A percentile compares a stretch with the other conserved stretches of the same genome.
Conservation (phyloP, 2,329 filamentous ascomycete genomes). For the Cordyceps fumosorosea region DNA sequence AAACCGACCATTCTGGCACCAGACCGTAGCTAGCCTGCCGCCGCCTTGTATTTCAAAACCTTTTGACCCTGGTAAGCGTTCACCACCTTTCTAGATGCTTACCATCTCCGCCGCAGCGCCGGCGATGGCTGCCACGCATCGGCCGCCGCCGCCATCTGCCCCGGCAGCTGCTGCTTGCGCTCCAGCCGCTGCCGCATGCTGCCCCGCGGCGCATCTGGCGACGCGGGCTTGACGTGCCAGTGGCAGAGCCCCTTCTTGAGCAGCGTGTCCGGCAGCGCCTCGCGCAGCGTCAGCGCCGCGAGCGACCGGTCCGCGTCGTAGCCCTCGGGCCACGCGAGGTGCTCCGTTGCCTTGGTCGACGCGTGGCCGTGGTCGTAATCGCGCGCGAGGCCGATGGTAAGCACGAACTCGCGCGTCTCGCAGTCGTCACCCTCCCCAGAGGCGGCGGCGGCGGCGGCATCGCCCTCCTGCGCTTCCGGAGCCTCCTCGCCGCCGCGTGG, state of each 20-base stretch:
- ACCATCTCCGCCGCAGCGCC: not conserved
- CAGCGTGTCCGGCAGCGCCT: conserved; percentile 33
- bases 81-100: not conserved
- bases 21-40: not conserved
- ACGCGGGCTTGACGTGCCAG: conserved; percentile 31
- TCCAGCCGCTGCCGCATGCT: conserved; percentile 17
- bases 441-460: not conserved
- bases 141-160: conserved; percentile 1
- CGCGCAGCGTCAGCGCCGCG: conserved; percentile 30
- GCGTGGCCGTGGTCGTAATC: conserved; percentile 33
- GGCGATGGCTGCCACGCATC: not conserved
- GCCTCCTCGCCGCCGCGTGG: not conserved
- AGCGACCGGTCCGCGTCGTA: conserved; percentile 28
- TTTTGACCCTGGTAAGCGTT: not conserved
- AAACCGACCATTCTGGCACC: not conserved
- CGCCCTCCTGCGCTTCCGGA: not conserved
- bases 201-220: not conserved
- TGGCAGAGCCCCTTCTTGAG: conserved; percentile 34
- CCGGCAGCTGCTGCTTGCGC: conserved; percentile 14
- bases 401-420: conserved; percentile 30
- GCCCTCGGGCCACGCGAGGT: conserved; percentile 35
- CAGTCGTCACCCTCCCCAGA: not conserved
- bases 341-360: conserved; percentile 27
- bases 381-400: conserved; percentile 34
- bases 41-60: not conserved